These are phyloP conservation scores for Diaporthe vexans DNA, from an alignment of 2,329 filamentous ascomycete species.

Conservation along the genomic window DNA sequence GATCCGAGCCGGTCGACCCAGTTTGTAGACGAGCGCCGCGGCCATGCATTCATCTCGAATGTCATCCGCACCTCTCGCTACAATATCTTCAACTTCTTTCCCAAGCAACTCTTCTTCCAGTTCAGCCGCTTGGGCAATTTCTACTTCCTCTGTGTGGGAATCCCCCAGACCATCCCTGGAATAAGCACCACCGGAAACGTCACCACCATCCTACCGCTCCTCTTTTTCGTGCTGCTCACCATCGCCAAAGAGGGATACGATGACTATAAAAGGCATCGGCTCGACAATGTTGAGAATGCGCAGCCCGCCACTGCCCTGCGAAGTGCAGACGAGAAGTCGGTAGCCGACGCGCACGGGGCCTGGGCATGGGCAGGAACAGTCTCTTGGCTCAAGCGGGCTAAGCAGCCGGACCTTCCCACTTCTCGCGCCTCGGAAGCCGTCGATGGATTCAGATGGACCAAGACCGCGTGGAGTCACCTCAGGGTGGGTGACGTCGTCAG, in stretches of 20 bases:
- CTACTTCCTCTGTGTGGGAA: conserved; percentile 86
- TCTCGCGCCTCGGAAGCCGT: neutral
- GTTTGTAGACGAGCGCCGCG: conserved; percentile 65
- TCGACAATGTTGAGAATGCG: conserved; percentile 86
- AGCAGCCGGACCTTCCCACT: neutral
- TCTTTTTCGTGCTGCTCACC: conserved; percentile 84
- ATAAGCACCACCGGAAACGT: conserved; percentile 82
- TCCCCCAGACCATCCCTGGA: conserved; percentile 85
- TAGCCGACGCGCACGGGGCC: conserved; percentile 67
- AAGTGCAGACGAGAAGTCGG: conserved; percentile 63
- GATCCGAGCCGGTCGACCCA: conserved; percentile 45
- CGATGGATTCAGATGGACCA: conserved; percentile 64
- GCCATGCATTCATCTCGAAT: conserved; percentile 66
- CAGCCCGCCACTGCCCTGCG: conserved; percentile 62
- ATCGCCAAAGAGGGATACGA: conserved; percentile 91
- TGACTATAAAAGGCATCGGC: conserved; percentile 82
- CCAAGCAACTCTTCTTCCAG: conserved; percentile 87
- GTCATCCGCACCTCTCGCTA: conserved; percentile 87
- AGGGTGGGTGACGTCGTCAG: conserved; percentile 65
- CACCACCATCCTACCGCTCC: conserved; percentile 79
- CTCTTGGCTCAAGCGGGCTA: neutral
- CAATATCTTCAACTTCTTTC: conserved; percentile 86
- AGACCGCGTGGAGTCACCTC: conserved; percentile 60
- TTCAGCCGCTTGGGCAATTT: conserved; percentile 91
- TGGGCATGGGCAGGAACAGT: neutral